Base-by-base conservation (phyloP, 2,329 filamentous ascomycete species). In the Hirsutella thompsonii region DNA sequence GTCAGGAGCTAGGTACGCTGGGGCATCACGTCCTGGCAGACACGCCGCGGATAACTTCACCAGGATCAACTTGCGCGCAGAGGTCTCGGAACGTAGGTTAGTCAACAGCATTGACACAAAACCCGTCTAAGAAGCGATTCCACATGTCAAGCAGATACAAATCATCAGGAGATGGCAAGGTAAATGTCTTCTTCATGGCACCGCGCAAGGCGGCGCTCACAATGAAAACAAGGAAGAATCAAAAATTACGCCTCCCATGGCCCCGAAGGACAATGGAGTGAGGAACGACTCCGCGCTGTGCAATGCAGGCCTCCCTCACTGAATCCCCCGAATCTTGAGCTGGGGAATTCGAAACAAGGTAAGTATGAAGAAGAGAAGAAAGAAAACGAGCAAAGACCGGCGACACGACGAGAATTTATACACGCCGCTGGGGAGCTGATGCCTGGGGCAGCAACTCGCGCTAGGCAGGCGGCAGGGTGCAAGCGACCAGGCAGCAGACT, bases 221-320 rank as follows among this genome's bases (percentile, higher is more conserved):
- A 64, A 69, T 63, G 67, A 70, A 70, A 70, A 67, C 50, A 42
- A 20, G 47, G 41, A 14, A 41, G 64, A 54, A 72, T 63, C 67
- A 70, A 72, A 72, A 71, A 71, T 71, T 72, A 37, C 67, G 61
- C 63, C 61, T 58, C 60, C 64, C 60, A 70, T 66, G 68, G 66
- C 65, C 66, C 66, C 68, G 64, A 70, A 70, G 66, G 65, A 64
- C 66, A 70, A 69, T 69, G 59, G 60, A 70, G 61, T 42, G 52
- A 55, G 54, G 60, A 62, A 56, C 54, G 60, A 67, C 66, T 60
- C 68, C 68, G 63, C 68, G 68, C 52, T 67, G 68, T 72, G 68
- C 68, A 69, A 71, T 72, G 68, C 68, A 72, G 68, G 67, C 61
- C 60, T 63, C 58, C 63, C 61, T 55, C 50, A 54, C 61, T 70